Evolutionary conservation across 805 yeast species (phyloP), one percentile per base, ranked within the genome.

Genomic region (Hanseniaspora guilliermondii): DNA sequence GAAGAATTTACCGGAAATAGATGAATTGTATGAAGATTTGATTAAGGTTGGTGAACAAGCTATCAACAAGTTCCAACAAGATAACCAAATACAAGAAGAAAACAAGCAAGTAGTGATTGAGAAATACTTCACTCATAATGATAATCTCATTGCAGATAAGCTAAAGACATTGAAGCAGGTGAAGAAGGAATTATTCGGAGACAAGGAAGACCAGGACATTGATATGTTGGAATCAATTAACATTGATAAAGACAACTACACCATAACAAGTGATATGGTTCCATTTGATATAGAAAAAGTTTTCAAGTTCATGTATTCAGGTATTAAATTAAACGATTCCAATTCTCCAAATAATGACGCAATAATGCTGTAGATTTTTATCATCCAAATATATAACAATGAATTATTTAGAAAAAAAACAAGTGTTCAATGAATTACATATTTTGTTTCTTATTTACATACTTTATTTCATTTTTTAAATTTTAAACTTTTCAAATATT

Each of bases 1-100:
- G 65, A 91, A 89, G 64, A 83, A 83, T 49, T 71, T 86, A 11
- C 97, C 98, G 0, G 97, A 89, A 58, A 95, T 91, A 2, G 85
- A 81, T 50, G 85, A 42, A 4, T 19, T 52, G 14, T 44, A 52
- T 37, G 30, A 24, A 8, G 55, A 52, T 22, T 44, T 52, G 30
- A 5, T 52, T 0, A 42, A 44, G 9, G 25, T 44, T 25, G 49
- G 55, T 2, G 27, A 42, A 2, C 21, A 35, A 27, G 30, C 39
- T 6, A 35, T 52, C 2, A 17, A 6, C 11, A 25, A 42, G 30
- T 52, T 37, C 17, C 33, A 37, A 17, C 49, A 49, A 14, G 24
- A 33, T n/a, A 33, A 49, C 30, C 27, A 49, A 14, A 24, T 53
- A 8, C 24, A 25, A 19, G 64, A 67, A 17, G 55, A 49, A 22